These are phyloP conservation scores for Aphanomyces stellatus DNA, from an alignment of 352 stramenopile genomes.

Conservation along the genomic window DNA sequence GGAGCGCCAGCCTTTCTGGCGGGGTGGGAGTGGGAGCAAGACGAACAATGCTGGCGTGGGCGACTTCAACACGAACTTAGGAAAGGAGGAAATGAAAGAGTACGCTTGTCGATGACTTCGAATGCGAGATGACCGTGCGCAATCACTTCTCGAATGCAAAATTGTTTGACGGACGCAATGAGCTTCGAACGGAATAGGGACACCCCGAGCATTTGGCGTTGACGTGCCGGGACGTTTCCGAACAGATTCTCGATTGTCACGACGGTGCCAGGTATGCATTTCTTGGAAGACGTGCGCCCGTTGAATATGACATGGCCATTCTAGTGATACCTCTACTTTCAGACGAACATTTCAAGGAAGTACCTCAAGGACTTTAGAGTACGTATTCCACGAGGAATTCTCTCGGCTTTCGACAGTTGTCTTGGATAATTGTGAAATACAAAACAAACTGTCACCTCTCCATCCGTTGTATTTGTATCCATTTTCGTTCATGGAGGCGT, in stretches of 20 bases:
- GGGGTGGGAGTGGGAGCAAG: background rate
- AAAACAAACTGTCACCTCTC: constrained; percentile 43
- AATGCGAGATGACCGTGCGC: constrained; percentile 64
- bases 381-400: constrained; percentile 40
- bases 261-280: constrained; percentile 32
- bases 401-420: constrained; percentile 64
- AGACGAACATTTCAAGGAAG: background rate
- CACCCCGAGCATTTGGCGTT: constrained; percentile 35
- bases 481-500: background rate
- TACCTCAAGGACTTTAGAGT: constrained; percentile 66
- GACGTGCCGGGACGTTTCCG: constrained; percentile 43
- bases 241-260: constrained; percentile 52
- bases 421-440: constrained; percentile 31
- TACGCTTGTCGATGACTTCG: constrained; percentile 41
- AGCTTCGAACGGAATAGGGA: constrained; percentile 28
- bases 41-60: constrained; percentile 4
- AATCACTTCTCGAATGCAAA: constrained; percentile 52
- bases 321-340: too few species aligned
- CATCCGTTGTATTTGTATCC: constrained; percentile 29
- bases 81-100: background rate
- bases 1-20: constrained; percentile 23
- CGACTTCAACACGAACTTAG: constrained; percentile 15
- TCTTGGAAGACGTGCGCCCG: constrained; percentile 27
- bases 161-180: constrained; percentile 32
- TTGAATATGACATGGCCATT: constrained; percentile 50